phyloP scores from a whole-genome alignment of 2,329 filamentous ascomycete genomes.

The Claviceps capensis region DNA sequence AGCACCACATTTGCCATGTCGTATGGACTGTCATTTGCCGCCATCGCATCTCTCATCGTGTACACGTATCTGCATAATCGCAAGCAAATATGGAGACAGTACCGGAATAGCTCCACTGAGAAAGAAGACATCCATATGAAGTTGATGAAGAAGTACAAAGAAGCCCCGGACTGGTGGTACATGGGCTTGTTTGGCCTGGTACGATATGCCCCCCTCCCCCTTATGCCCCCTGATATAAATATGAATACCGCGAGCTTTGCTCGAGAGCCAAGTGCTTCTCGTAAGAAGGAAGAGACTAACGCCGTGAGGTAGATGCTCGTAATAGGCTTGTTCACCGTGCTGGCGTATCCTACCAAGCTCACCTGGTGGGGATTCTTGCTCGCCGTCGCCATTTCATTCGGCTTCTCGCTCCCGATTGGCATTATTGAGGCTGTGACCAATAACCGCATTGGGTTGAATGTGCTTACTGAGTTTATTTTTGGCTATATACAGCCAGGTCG shows the following conservation, averaged over 20 bases:
- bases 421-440: conserved; percentile 60
- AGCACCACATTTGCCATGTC: conserved; percentile 58
- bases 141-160: conserved; percentile 47
- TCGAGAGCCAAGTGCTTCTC: too few species aligned
- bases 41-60: conserved; percentile 54
- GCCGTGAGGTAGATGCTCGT: conserved; percentile 31
- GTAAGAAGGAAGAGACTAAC: not conserved
- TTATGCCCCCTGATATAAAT: too few species aligned
- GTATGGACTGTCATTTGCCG: conserved; percentile 60
- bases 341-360: conserved; percentile 52
- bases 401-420: conserved; percentile 52
- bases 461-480: conserved; percentile 60
- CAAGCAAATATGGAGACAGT: conserved; percentile 50
- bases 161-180: conserved; percentile 53
- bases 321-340: conserved; percentile 39
- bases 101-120: conserved; percentile 42
- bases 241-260: too few species aligned
- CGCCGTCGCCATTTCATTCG: conserved; percentile 47
- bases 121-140: conserved; percentile 52
- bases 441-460: conserved; percentile 59
- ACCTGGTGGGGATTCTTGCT: conserved; percentile 62
- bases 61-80: conserved; percentile 56
- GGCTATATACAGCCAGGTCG: conserved; percentile 64
- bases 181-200: conserved; percentile 41
- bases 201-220: conserved; percentile 11